Base-by-base conservation (phyloP, 2,329 filamentous ascomycete species). In the Botrytis porri region DNA sequence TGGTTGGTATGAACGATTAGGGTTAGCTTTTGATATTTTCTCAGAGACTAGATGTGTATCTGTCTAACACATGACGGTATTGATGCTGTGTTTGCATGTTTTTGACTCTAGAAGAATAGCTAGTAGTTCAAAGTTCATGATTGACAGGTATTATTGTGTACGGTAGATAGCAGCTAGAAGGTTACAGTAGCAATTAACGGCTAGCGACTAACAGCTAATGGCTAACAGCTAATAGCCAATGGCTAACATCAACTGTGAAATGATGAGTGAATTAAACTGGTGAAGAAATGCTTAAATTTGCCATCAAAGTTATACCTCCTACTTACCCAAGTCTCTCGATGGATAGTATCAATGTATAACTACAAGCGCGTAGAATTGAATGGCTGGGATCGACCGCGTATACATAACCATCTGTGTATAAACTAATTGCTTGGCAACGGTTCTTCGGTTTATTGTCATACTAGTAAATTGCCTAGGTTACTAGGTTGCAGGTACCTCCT, bases 371-470 rank as follows among this genome's bases (percentile, higher is more conserved):
- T 54, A 63, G 29, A 60, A 37, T 62, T 29, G 57, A 48, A 60
- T 64, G 69, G 69, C 64, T 67, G 64, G 64, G 45, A 67, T 67
- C 32, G 25, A 8, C 35, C 35, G 35, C 60, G 60, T 62, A 14
- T 18, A 39, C 35, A 37, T 62, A 18, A 22, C 37, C 60, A n/a
- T 10, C 3, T 41, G 10, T 54, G 37, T 25, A 39, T 39, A 39
- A 41, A 67, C 18, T 32, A 57, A 22, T 41, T 16, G 41, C 67
- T 70, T 70, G 67, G 67, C 67, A 70, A 70, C 67, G 67, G 51
- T 37, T 70, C 35, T 18, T 51, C 32, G 43, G 22, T 60, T 61
- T 69, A 20, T 69, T 69, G 66, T 60, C 25, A 37, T 35, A 16
- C 25, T n/a, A 54, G 25, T 54, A 14, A 54, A 54, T n/a, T 54